Percentiles rank a stretch among this genome's conserved stretches.
Evolutionary conservation across 2,329 filamentous ascomycete species (phyloP).

Genomic region (Aspergillus sp.): DNA sequence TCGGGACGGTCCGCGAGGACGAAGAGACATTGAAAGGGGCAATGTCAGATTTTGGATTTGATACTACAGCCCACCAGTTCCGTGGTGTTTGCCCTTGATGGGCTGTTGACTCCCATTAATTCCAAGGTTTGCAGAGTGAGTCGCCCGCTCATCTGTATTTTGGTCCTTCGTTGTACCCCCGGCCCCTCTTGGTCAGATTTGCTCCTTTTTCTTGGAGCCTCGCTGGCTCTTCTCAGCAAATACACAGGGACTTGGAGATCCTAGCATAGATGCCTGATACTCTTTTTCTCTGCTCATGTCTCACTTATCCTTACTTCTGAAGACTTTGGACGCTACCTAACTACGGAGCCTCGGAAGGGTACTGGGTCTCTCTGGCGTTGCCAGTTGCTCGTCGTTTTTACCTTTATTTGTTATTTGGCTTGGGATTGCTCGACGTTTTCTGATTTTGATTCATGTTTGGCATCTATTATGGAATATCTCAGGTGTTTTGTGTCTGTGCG

Average conservation of each 20-base stretch:
- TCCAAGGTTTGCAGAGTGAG: not conserved
- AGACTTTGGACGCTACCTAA: not conserved
- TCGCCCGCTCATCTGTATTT: not conserved
- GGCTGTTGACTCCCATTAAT: not conserved
- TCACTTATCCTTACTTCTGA: not conserved
- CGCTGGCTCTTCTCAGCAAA: not conserved
- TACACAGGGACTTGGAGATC: not conserved
- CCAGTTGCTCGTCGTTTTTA: not conserved
- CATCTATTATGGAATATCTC: constrained; percentile 4
- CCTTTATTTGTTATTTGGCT: not conserved
- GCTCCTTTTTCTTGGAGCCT: not conserved
- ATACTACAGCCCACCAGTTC: not conserved
- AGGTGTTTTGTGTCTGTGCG: constrained; percentile 3
- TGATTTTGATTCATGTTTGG: not conserved
- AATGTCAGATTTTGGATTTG: not conserved
- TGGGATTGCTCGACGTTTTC: not conserved
- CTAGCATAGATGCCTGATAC: not conserved
- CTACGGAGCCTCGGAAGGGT: not conserved
- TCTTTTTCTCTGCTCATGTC: not conserved
- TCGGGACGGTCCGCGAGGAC: constrained; percentile 1
- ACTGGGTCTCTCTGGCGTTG: not conserved
- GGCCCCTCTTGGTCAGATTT: not conserved
- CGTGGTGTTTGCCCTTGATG: not conserved
- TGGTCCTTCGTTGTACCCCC: not conserved
- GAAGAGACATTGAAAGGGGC: constrained; percentile 10